phyloP scores from a whole-genome alignment of 1,139 yeast genomes.

The Blastobotrys buckinghamii region DNA sequence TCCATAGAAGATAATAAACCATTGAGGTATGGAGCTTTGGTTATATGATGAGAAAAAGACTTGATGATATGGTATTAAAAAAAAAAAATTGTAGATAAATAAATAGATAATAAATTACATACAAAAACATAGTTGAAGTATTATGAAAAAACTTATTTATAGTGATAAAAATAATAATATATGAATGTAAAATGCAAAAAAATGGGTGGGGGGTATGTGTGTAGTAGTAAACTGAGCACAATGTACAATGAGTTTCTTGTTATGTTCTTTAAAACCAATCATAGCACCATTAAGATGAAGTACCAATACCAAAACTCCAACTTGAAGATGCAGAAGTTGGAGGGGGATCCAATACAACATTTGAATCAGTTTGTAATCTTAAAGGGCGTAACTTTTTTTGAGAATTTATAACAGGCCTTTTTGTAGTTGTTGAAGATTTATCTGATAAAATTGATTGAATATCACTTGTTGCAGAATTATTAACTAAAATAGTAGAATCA shows the following conservation, averaged over 20 bases:
- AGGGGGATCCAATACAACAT: conserved; percentile 8
- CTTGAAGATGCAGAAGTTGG: conserved; percentile 9
- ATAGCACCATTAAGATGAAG: not conserved
- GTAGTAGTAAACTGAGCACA: no score
- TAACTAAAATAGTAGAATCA: not conserved
- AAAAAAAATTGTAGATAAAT: no score
- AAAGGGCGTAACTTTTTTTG: conserved; percentile 21
- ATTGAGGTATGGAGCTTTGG: no score
- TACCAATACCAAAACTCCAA: conserved; percentile 10
- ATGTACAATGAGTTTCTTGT: no score
- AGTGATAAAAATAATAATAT: no score
- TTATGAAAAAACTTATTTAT: not conserved
- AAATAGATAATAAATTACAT: no score
- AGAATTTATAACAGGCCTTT: conserved; percentile 15
- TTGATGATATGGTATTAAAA: no score
- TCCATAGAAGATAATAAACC: no score
- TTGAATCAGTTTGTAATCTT: conserved; percentile 16
- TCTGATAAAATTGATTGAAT: not conserved
- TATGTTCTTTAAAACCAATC: not conserved
- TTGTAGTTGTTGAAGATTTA: conserved; percentile 2
- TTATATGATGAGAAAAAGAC: no score
- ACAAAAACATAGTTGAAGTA: not conserved
- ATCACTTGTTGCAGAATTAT: conserved; percentile 2
- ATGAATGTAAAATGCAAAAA: no score
- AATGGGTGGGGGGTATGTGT: no score